Evolutionary conservation across 2,329 filamentous ascomycete genomes (phyloP).

Genomic region (Penicillium freii): DNA sequence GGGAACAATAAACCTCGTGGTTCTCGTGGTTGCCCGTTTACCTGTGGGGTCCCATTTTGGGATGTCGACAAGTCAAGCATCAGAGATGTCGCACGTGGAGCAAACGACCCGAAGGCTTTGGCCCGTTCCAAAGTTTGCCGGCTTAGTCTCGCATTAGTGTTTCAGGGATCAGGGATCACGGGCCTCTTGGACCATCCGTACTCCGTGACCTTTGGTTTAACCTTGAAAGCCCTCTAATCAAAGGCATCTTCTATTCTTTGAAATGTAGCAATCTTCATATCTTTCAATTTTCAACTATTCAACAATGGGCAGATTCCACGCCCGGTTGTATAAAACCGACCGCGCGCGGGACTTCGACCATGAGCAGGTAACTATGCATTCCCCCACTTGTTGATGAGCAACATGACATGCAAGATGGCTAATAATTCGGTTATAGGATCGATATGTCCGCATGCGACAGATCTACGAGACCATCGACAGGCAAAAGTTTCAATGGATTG

Average conservation of each 20-base stretch:
- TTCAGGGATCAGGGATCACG: conserved; percentile 8
- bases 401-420: background rate
- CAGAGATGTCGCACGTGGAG: conserved; percentile 19
- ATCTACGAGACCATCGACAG: conserved; percentile 48
- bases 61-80: conserved; percentile 10
- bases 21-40: background rate
- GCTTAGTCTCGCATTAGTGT: conserved; percentile 4
- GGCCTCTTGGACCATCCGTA: background rate
- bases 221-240: background rate
- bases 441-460: conserved; percentile 44
- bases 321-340: conserved; percentile 44
- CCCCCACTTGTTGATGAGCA: no score
- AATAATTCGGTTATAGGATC: conserved; percentile 31
- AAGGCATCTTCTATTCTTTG: background rate
- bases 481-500: conserved; percentile 44
- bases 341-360: conserved; percentile 46
- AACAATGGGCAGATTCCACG: conserved; percentile 37
- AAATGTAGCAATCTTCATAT: background rate
- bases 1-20: background rate
- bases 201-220: background rate
- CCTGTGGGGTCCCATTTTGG: background rate
- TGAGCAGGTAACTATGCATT: conserved; percentile 34
- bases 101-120: conserved; percentile 7
- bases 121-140: background rate
- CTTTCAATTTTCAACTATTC: background rate